Base-by-base conservation (phyloP, 106 monocot genomes). In the Narthecium ossifragum region DNA sequence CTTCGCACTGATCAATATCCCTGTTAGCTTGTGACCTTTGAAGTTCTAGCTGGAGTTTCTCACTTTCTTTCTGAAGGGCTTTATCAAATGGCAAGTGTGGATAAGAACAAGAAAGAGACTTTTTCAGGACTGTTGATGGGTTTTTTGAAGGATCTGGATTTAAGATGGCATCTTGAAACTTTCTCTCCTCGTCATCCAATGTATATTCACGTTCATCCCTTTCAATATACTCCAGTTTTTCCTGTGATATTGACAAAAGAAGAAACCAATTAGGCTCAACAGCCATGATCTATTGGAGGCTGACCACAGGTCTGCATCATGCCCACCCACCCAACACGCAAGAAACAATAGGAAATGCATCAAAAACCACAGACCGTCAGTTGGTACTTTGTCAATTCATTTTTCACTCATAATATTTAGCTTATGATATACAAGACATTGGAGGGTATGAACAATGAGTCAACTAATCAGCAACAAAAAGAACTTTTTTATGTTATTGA, bases 1-100 rank as follows among this genome's bases (percentile, higher is more conserved):
- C 79, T 81, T 98, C 84, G 59, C 86, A 91, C 39, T 84, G 71
- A 23, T 68, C 62, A 53, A 72, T 33, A 63, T 98, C 96, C 86
- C 83, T 78, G 64, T 41, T 73, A 52, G 65, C 56, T 70, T 81
- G 81, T 48, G 86, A 87, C 47, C 78, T 74, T 33, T 78, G 86
- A 28, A 87, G 70, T 68, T 87, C 86, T 62, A 74, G 18, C 48
- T 72, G 77, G 26, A 86, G 81, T 41, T 86, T 86, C 61, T 81
- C 86, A 75, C 59, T 87, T 67, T 87, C 86, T 57, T 82, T 73
- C 31, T 82, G 40, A 24, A 87, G 81, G 32, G 81, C 86, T 66
- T 82, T 71, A 37, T 81, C 59, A 40, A 87, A 82, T 10, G 72
- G 61, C 58, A 87, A 46, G 49, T 87, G 74, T 15, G 86, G 86